Percentiles rank a stretch among this genome's conserved stretches.
phyloP scores from a whole-genome alignment of 2,329 filamentous ascomycete genomes.

The Ophiostoma montium region DNA sequence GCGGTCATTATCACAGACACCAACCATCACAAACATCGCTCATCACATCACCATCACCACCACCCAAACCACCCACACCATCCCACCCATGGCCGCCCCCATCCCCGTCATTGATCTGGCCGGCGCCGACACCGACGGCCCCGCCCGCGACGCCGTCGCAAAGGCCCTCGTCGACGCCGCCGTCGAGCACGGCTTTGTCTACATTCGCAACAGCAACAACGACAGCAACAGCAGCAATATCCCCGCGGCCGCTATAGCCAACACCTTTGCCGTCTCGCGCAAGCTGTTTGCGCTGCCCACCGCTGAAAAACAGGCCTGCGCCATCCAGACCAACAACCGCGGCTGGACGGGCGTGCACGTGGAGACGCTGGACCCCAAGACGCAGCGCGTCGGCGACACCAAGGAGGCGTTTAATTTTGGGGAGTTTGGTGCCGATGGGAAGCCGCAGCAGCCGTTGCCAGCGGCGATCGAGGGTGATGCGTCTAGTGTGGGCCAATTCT shows the following conservation, averaged over 20 bases:
- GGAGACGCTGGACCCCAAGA: conserved; percentile 74
- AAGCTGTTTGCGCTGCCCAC: conserved; percentile 57
- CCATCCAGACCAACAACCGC: conserved; percentile 66
- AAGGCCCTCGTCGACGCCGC: conserved; percentile 67
- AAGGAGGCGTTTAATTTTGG: conserved; percentile 97
- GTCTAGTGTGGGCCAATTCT: conserved; percentile 50
- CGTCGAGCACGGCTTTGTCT: conserved; percentile 75
- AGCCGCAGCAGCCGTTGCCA: conserved; percentile 67
- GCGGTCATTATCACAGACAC: too few species aligned
- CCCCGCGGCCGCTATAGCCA: conserved; percentile 47
- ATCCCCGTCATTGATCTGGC: conserved; percentile 81
- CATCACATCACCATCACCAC: too few species aligned
- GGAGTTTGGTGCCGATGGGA: conserved; percentile 48
- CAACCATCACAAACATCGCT: too few species aligned
- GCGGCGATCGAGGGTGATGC: conserved; percentile 44
- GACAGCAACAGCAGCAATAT: conserved; percentile 59
- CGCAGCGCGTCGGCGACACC: conserved; percentile 70
- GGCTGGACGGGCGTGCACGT: conserved; percentile 83
- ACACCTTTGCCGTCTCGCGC: conserved; percentile 57
- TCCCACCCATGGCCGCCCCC: conserved; percentile 28
- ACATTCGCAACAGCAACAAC: conserved; percentile 62
- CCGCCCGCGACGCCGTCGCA: conserved; percentile 32
- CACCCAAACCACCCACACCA: too few species aligned
- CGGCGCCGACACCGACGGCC: conserved; percentile 29
- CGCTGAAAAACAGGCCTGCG: conserved; percentile 60